Base-by-base conservation (phyloP, 2,329 filamentous ascomycete genomes). In the Colletotrichum filicis region DNA sequence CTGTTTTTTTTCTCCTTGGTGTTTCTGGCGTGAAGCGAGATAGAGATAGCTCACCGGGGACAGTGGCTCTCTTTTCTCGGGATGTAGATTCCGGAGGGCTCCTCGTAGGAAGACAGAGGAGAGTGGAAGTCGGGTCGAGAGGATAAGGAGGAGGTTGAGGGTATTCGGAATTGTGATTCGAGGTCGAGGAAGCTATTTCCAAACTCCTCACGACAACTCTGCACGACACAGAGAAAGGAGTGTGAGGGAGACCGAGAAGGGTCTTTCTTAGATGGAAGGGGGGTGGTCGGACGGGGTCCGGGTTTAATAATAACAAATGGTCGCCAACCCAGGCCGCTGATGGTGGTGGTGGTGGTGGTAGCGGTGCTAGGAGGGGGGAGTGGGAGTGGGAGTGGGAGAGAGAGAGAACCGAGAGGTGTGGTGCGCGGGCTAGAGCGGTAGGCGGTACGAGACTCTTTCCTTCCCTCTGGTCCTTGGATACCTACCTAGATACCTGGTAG, bases 221-320 rank as follows among this genome's bases (percentile, higher is more conserved):
- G 61, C 49, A 64, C 57, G 57, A 69, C 57, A 74, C 71, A 75
- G 69, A 70, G 69, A 68, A 56, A 72, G 69, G 73, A 73, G 73
- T 73, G 74, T 68, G 69, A 74, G 73, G 67, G 61, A 73, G 46
- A 42, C 49, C 32, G 24, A 26, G 66, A 72, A 66, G 74, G 74
- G 66, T 68, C 63, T 67, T 73, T 66, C 60, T 73, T 62, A 55
- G 69, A 70, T 68, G 49, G 69, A 73, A 53, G 69, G 74, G 75
- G 76, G 74, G 74, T 73, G 76, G 76, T 74, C 66, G 75, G 74
- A 75, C 66, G 74, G 74, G 74, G 75, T 72, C 71, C 65, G 71
- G 71, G 75, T 76, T 75, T 76, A 76, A 76, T 75, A 76, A 76
- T 76, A 75, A 76, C 71, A 74, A 76, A 72, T 72, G 68, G 63